These are phyloP conservation scores for Pythium plurisporium DNA, from an alignment of 352 stramenopile species.

Conservation along the genomic window DNA sequence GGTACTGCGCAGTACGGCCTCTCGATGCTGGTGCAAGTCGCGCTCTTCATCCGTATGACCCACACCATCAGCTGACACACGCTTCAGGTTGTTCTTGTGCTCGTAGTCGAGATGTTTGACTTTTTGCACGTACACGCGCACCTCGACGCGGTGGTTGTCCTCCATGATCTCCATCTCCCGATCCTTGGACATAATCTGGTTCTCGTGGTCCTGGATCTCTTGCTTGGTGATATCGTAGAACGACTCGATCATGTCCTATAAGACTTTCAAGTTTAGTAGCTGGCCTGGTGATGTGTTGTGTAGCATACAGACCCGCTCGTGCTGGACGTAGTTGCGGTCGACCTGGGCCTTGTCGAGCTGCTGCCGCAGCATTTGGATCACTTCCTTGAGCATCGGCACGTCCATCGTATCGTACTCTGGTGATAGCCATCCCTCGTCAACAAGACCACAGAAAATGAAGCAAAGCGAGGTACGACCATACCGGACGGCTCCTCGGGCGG, in stretches of 20 bases:
- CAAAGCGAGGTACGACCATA: conserved; percentile 16
- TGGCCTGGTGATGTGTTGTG: not conserved
- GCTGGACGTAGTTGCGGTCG: conserved; percentile 94
- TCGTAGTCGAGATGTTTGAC: conserved; percentile 95
- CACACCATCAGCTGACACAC: conserved; percentile 60
- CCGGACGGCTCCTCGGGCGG: conserved; percentile 69
- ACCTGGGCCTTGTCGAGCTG: conserved; percentile 88
- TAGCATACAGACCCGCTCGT: conserved; percentile 65
- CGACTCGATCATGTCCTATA: conserved; percentile 92
- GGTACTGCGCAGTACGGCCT: conserved; percentile 57
- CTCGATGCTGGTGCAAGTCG: conserved; percentile 60
- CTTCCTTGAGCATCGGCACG: conserved; percentile 90
- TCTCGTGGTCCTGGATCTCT: conserved; percentile 89
- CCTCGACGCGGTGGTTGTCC: conserved; percentile 92
- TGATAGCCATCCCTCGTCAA: no score
- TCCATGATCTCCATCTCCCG: conserved; percentile 95
- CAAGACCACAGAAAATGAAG: not conserved
- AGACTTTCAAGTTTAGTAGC: not conserved
- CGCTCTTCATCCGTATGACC: conserved; percentile 72
- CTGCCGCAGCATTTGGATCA: conserved; percentile 90
- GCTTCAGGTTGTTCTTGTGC: conserved; percentile 92
- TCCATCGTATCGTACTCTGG: conserved; percentile 94
- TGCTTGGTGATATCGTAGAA: conserved; percentile 94
- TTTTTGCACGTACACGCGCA: conserved; percentile 93
- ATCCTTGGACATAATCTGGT: conserved; percentile 90